A percentile compares a stretch with the other conserved stretches of the same genome.
phyloP scores from a whole-genome alignment of 2,329 filamentous ascomycete species.

The Colletotrichum truncatum region DNA sequence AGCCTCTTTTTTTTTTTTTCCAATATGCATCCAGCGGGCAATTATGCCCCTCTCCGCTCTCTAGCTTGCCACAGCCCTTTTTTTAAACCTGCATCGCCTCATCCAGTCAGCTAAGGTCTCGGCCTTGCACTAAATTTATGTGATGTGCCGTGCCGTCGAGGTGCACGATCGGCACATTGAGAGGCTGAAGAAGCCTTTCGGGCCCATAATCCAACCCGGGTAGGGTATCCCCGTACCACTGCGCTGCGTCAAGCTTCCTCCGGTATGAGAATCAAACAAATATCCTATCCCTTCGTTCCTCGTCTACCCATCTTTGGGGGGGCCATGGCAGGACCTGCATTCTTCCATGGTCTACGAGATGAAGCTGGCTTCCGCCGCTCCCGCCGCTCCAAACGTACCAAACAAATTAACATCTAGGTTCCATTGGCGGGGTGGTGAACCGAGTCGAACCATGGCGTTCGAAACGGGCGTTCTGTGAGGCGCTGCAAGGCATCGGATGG shows the following conservation, averaged over 20 bases:
- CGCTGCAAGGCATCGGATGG: slow-evolving; percentile 6
- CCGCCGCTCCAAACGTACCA: background rate
- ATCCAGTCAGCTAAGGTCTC: background rate
- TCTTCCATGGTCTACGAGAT: background rate
- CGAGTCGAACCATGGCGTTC: slow-evolving; percentile 16
- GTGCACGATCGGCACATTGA: slow-evolving; percentile 2
- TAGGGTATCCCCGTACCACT: background rate
- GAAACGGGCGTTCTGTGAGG: slow-evolving; percentile 15
- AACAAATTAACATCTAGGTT: too few species aligned
- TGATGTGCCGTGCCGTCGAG: slow-evolving; percentile 10
- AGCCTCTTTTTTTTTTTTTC: background rate
- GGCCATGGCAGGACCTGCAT: background rate
- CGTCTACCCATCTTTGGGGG: background rate
- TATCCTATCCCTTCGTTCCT: background rate
- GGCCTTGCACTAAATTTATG: slow-evolving; percentile 1
- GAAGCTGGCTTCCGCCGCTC: background rate
- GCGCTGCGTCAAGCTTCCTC: background rate
- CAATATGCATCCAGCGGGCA: background rate
- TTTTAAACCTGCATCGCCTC: background rate
- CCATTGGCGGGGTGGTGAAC: background rate
- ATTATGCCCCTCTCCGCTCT: background rate
- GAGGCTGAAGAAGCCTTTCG: background rate
- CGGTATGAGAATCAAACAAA: background rate
- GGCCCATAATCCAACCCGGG: background rate
- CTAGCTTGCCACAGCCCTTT: background rate